Evolutionary conservation across 495 filamentous ascomycete genomes (phyloP).

Genomic region (Rostrohypoxylon terebratum): DNA sequence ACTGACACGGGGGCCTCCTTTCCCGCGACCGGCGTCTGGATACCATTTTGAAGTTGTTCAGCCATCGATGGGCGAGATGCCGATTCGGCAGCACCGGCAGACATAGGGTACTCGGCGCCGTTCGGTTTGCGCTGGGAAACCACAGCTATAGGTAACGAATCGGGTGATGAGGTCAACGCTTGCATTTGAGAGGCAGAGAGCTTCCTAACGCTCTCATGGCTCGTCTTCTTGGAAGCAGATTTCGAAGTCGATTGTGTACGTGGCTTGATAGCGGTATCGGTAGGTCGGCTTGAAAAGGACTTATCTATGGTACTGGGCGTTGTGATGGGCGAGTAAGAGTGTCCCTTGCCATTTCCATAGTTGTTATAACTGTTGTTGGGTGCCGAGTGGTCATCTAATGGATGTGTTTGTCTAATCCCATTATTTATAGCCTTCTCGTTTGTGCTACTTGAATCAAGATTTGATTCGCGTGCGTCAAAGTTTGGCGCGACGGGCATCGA

Average conservation of each 20-base stretch:
- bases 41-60: conserved; percentile 43
- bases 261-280: conserved; percentile 29
- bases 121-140: conserved; percentile 48
- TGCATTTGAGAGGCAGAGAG: conserved; percentile 68
- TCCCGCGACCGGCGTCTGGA: conserved; percentile 15
- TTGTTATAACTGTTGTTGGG: not conserved
- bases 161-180: conserved; percentile 64
- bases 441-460: not conserved
- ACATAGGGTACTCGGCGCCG: conserved; percentile 51
- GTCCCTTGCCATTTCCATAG: conserved; percentile 15
- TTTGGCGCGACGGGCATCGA: conserved; percentile 32
- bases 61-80: conserved; percentile 47
- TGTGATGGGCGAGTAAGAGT: conserved; percentile 15
- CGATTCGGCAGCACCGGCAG: conserved; percentile 52
- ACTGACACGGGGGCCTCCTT: conserved; percentile 7
- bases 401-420: conserved; percentile 6
- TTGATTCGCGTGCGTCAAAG: conserved; percentile 12
- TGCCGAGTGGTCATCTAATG: conserved; percentile 1
- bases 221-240: conserved; percentile 50
- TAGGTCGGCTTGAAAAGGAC: conserved; percentile 8
- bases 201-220: conserved; percentile 59
- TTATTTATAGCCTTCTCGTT: conserved; percentile 14
- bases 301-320: conserved; percentile 4
- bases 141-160: conserved; percentile 60
- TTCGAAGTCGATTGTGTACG: conserved; percentile 41